Base-by-base conservation (phyloP, 139 green algal genomes). In the Tetradesmus obliquus region DNA sequence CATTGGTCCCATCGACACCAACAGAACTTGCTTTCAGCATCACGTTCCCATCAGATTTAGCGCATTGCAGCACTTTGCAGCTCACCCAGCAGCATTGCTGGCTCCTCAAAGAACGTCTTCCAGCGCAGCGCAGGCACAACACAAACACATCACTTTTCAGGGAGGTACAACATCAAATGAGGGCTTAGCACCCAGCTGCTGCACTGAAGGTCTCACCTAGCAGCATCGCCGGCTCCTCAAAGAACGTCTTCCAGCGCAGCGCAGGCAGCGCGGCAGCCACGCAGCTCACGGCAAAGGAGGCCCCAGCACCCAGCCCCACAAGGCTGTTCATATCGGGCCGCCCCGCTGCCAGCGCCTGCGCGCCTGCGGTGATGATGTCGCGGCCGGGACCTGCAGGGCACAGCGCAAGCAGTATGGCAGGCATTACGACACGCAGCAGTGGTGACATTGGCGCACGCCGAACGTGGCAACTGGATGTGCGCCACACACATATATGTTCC, bases 211-310 rank as follows among this genome's bases (percentile, higher is more conserved):
- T 13, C 99, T 93, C 79, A 99, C 96, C 55, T 94, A 99, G 96
- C 94, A 99, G 95, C 98, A 99, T 99, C 17, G 98, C 97, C 0
- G 98, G 98, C 96, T 99, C 98, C 95, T 99, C 98, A 88, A 99
- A 99, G 94, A 99, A 99, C 7, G 97, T 98, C 72, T 93, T 95
- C 98, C 98, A 99, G 3, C 96, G 96, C 86, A 97, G 92, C 20
- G 24, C 13, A 9, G 94, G 94, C 79, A 96, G 79, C 82, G 83
- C 89, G 20, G 95, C 95, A 19, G 98, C 98, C 53, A 97, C 95
- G 54, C 95, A 95, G 92, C 93, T 97, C 17, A 99, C 95, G 20
- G 90, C 96, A 93, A 99, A 99, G 2, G 97, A 96, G 32, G 98
- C 95, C 9, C 92, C 91, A 0, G 98, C 97, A 5, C 98, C 98